A percentile compares a stretch with the other conserved stretches of the same genome.
Conservation (phyloP, 257 asterid species). For the Capsicum baccatum region DNA sequence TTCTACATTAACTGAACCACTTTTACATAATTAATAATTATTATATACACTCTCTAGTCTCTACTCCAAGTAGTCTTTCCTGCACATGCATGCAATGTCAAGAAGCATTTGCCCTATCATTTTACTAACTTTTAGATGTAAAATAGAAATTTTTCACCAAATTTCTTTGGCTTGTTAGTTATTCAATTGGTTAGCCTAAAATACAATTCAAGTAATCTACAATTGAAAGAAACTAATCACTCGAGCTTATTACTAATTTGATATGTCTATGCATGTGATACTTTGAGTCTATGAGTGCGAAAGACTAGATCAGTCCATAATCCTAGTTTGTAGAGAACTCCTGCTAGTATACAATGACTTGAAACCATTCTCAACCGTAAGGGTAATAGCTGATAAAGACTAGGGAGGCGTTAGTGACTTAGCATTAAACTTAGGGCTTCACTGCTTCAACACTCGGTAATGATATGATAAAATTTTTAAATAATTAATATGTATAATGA, state of each 20-base stretch:
- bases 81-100: constrained; percentile 21
- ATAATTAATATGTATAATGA: no score
- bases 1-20: neutral
- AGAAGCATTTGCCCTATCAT: neutral
- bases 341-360: no score
- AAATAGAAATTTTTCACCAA: neutral
- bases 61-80: neutral
- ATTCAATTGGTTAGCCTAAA: neutral
- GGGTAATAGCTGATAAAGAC: no score
- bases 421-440: no score
- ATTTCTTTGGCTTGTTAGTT: neutral
- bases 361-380: no score
- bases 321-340: neutral
- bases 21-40: neutral
- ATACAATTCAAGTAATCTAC: constrained; percentile 16
- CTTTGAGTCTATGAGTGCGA: neutral
- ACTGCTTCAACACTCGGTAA: no score
- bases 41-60: neutral
- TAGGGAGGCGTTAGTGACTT: no score
- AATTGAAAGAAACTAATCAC: neutral
- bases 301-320: constrained; percentile 14
- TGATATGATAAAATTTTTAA: no score
- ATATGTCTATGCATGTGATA: constrained; percentile 22
- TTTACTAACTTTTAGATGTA: neutral
- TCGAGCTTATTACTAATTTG: neutral